Evolutionary conservation across 2,329 filamentous ascomycete genomes (phyloP), one percentile per base, ranked within the genome.

Genomic region (Sarocladium brachiariae): DNA sequence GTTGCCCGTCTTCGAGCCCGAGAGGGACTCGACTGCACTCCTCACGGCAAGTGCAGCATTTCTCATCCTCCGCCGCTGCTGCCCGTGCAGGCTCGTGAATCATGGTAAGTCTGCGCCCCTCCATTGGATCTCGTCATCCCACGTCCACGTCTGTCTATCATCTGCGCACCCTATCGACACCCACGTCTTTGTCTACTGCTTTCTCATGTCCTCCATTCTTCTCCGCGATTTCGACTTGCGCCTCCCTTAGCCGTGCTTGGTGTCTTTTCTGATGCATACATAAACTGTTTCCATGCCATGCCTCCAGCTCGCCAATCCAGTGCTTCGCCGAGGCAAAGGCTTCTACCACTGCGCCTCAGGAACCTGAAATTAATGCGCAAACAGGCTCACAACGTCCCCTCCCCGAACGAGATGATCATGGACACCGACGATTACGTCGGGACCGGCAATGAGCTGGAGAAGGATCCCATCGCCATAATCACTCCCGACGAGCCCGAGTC

Each of bases 341-440:
- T 52, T 34, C 55, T 63, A 13, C 55, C 57, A 11, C 52, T 52
- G 51, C 57, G 57, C 52, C 45, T 14, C 35, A 54, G 38, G 53
- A 55, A 64, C 68, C 53, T 68, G 62, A 49, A 48, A 34, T 38
- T 47, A 39, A 31, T 48, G 50, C 46, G 38, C 45, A 54, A 53
- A 9, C 63, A 79, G 73, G 75, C 71, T 61, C 75, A 75, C 67
- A 75, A 76, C 61, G 69, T 77, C 50, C 72, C 76, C 55, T 78
- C 77, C 49, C 77, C 76, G 13, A 79, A 74, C 64, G 74, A 78
- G 59, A 77, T 79, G 76, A 66, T 76, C 62, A 66, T 80, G 58
- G 77, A 80, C 58, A 70, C 73, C 24, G 74, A 75, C 61, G 77
- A 80, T 58, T 77, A 77, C 51, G 70, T 77, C 58, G 71, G 76